phyloP scores from a whole-genome alignment of 2,329 filamentous ascomycete species.

The Beauveria rudraprayagi region DNA sequence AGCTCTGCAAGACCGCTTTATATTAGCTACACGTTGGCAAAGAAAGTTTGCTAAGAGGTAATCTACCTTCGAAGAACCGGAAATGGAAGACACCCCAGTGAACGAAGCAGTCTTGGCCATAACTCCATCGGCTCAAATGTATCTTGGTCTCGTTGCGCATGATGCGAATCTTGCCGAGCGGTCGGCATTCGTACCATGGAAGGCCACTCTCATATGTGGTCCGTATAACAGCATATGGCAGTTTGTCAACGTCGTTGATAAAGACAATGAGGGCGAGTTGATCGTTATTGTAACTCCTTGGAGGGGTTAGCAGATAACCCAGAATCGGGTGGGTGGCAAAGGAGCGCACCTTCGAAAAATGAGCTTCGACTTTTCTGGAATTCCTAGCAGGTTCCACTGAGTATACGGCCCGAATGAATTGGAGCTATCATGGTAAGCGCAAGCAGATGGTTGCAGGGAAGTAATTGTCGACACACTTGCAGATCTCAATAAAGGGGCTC shows the following conservation, averaged over 20 bases:
- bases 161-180: slow-evolving; percentile 26
- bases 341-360: slow-evolving; percentile 44
- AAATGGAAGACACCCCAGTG: slow-evolving; percentile 7
- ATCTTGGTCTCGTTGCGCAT: slow-evolving; percentile 1
- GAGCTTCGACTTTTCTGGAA: slow-evolving; percentile 40
- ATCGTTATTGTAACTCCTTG: slow-evolving; percentile 47
- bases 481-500: slow-evolving; percentile 35
- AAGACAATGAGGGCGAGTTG: slow-evolving; percentile 46
- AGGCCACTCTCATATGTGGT: slow-evolving; percentile 28
- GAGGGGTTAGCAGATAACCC: not conserved
- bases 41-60: not conserved
- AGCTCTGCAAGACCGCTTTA: not conserved
- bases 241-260: slow-evolving; percentile 33
- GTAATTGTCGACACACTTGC: slow-evolving; percentile 23
- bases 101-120: not conserved
- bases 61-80: slow-evolving; percentile 6
- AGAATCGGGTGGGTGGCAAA: no score
- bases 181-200: slow-evolving; percentile 40
- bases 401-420: slow-evolving; percentile 38
- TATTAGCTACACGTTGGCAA: not conserved
- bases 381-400: slow-evolving; percentile 33
- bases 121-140: slow-evolving; percentile 2
- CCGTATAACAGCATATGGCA: slow-evolving; percentile 41
- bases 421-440: slow-evolving; percentile 27
- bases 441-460: no score